These are phyloP conservation scores for Leavenworthia alabamica DNA, from an alignment of 345 rosid genomes.

Conservation along the genomic window DNA sequence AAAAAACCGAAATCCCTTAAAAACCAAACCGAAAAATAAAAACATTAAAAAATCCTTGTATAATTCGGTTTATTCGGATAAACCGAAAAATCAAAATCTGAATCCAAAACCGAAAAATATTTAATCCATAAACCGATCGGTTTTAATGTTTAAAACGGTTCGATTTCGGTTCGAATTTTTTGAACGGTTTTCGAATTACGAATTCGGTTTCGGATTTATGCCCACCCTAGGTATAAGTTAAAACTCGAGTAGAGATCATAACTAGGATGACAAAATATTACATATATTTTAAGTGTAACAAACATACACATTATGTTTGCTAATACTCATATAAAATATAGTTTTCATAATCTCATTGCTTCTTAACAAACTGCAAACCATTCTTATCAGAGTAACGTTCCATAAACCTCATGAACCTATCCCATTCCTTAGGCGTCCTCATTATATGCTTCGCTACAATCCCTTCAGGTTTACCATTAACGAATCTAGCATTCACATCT, in stretches of 20 bases:
- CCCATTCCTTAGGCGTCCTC: constrained; percentile 84
- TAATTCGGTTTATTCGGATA: no score
- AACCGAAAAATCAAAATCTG: no score
- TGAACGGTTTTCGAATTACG: no score
- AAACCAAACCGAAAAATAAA: no score
- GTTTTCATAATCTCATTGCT: constrained; percentile 35
- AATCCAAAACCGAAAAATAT: no score
- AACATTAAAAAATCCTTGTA: no score
- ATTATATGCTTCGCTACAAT: constrained; percentile 82
- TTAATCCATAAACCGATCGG: no score
- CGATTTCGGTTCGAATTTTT: no score
- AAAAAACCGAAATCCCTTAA: no score
- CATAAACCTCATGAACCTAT: constrained; percentile 97
- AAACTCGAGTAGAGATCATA: constrained; percentile 11
- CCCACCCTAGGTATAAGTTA: no score
- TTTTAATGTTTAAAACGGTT: no score
- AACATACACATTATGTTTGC: constrained; percentile 8
- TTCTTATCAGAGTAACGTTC: constrained; percentile 81
- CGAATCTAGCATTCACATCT: constrained; percentile 86
- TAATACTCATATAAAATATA: constrained; percentile 21
- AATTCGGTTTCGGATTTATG: no score
- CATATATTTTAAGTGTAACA: not conserved
- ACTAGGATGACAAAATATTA: not conserved
- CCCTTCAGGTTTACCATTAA: constrained; percentile 79
- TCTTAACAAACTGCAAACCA: constrained; percentile 79